Conservation (phyloP, 2,329 filamentous ascomycete species). For the Aspergillus sp. region DNA sequence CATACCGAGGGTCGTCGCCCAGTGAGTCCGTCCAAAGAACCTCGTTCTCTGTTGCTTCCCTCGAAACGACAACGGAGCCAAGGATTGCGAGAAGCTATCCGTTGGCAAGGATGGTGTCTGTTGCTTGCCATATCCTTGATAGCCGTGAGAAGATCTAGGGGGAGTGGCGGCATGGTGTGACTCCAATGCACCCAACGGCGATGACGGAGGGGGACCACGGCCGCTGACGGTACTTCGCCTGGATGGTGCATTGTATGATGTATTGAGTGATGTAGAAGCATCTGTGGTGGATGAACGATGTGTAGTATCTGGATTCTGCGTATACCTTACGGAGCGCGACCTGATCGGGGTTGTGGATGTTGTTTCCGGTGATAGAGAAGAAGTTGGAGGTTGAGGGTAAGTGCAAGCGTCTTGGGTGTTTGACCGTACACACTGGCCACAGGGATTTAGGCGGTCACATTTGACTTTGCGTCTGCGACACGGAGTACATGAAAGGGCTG, state of each 20-base stretch:
- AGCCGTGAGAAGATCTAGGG: background rate
- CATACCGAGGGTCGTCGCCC: constrained; percentile 1
- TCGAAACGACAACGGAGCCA: background rate
- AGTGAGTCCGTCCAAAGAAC: constrained; percentile 2
- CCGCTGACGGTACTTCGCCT: background rate
- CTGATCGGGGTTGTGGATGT: background rate
- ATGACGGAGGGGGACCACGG: background rate
- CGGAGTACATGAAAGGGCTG: background rate
- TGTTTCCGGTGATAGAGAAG: background rate
- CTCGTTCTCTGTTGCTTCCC: constrained; percentile 3
- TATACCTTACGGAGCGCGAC: background rate
- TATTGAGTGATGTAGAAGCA: background rate
- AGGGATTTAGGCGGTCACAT: constrained; percentile 1
- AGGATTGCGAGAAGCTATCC: background rate
- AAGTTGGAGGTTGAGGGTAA: background rate
- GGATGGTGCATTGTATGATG: background rate
- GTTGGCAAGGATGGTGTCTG: background rate
- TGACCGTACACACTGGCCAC: background rate
- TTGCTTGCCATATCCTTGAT: background rate
- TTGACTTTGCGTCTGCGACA: constrained; percentile 2
- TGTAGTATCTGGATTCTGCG: background rate
- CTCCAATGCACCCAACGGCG: background rate
- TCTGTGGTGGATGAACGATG: background rate
- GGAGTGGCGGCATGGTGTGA: background rate
- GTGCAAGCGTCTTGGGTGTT: background rate